Evolutionary conservation across 2,329 filamentous ascomycete genomes (phyloP), one percentile per base, ranked within the genome.

Genomic region (Trichoderma citrinoviride): DNA sequence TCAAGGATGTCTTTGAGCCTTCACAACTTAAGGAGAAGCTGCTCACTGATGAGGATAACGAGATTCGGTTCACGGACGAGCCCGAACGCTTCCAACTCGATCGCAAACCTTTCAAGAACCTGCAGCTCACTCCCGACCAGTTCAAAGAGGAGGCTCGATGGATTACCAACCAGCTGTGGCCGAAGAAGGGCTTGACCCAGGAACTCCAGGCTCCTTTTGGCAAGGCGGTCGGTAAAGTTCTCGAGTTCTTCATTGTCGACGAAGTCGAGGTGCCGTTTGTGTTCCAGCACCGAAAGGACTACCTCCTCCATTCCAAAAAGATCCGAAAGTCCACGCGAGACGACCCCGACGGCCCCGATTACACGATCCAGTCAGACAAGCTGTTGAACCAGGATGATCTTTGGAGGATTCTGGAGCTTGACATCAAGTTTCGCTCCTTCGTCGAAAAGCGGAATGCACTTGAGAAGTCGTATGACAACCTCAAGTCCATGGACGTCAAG

Each of bases 1-100:
- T 99, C 68, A 97, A 98, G 79, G 94, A 99, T 75, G 94, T 99
- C 57, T 99, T 99, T 72, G 95, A 99, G 77, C 95, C 95, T 0
- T 96, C 93, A 3, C 93, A 99, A 76, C 85, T 99, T 44, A 89
- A 90, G 64, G 95, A 99, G 78, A 94, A 92, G 78, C 90, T 98
- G 76, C 86, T 99, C 71, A 99, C 95, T 8, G 95, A 98, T 65
- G 93, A 93, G 68, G 95, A 99, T 76, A 96, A 98, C 75, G 81
- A 87, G 65, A 97, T 99, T 69, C 91, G 95, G 55, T 87, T 89
- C 73, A 88, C 86, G 21, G 95, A 99, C 75, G 90, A 97, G 70
- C 95, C 95, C 1, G 95, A 99, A 78, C 90, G 95, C 72, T 94
- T 97, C 77, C 95, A 99, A 76, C 80, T 99, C 61, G 92, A 96